Percentiles rank a stretch among this genome's conserved stretches.
These are phyloP conservation scores for Rhodotorula kratochvilovae DNA, from an alignment of 768 basidiomycete species.

Conservation along the genomic window DNA sequence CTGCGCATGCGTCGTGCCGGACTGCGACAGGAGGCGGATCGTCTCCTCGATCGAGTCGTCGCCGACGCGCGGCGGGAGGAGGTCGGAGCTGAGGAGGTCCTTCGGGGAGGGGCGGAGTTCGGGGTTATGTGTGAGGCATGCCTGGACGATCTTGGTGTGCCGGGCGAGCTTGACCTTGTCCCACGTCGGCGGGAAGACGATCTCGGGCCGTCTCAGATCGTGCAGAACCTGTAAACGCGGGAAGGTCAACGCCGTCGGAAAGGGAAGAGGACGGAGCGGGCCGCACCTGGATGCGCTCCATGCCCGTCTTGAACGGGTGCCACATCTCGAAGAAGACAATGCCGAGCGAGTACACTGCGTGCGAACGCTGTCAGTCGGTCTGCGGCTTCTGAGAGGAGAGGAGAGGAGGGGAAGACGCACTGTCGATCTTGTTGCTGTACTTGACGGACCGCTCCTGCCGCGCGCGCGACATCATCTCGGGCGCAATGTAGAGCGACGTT, in stretches of 20 bases:
- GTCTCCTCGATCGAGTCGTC: constrained; percentile 43
- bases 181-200: constrained; percentile 43
- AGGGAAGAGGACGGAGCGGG: background rate
- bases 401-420: background rate
- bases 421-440: constrained; percentile 42
- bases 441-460: constrained; percentile 28
- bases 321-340: constrained; percentile 41
- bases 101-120: constrained; percentile 41
- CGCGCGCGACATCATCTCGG: constrained; percentile 33
- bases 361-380: background rate
- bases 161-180: constrained; percentile 31
- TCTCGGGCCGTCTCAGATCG: constrained; percentile 41
- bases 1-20: constrained; percentile 36
- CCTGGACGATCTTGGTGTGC: constrained; percentile 44
- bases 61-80: constrained; percentile 40
- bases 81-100: constrained; percentile 40
- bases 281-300: constrained; percentile 42
- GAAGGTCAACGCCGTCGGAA: background rate
- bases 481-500: constrained; percentile 42
- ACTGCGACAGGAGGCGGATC: constrained; percentile 36
- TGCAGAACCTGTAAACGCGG: constrained; percentile 35
- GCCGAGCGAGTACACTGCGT: constrained; percentile 42
- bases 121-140: constrained; percentile 43
- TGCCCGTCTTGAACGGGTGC: constrained; percentile 42
- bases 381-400: too few relatives aligned